phyloP scores from a whole-genome alignment of 768 basidiomycete species.

The Suillus placidus region DNA sequence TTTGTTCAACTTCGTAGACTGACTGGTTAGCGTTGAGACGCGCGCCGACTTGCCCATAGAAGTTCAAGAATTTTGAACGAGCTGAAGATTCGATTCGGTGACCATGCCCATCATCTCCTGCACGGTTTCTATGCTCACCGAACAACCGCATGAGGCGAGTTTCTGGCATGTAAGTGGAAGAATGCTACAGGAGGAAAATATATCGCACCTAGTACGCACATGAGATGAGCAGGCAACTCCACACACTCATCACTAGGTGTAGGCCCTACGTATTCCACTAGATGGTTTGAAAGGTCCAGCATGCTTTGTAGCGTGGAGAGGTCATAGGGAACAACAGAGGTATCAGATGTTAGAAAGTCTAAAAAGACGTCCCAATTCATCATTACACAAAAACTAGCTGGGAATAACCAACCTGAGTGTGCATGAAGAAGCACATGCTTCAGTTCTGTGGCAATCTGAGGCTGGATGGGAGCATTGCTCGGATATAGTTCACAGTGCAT shows the following conservation, averaged over 20 bases:
- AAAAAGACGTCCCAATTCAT: neutral
- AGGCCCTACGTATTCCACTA: slow-evolving; percentile 4
- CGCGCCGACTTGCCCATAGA: slow-evolving; percentile 39
- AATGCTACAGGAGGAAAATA: neutral
- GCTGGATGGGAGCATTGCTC: neutral
- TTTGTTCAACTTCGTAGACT: slow-evolving; percentile 25
- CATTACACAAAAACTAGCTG: neutral
- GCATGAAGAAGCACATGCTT: slow-evolving; percentile 9
- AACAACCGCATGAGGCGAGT: slow-evolving; percentile 12
- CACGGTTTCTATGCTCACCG: slow-evolving; percentile 4
- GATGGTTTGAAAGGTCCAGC: slow-evolving; percentile 6
- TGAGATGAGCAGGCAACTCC: slow-evolving; percentile 10
- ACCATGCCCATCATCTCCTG: slow-evolving; percentile 10
- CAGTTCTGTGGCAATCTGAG: slow-evolving; percentile 1
- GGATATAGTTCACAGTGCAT: slow-evolving; percentile 12
- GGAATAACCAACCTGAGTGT: neutral
- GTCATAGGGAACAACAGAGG: slow-evolving; percentile 14
- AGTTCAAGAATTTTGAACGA: slow-evolving; percentile 37
- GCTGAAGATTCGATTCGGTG: slow-evolving; percentile 16
- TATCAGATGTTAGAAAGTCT: slow-evolving; percentile 14
- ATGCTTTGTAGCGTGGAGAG: slow-evolving; percentile 7
- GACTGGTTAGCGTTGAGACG: slow-evolving; percentile 35
- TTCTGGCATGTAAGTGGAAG: slow-evolving; percentile 5
- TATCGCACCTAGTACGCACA: slow-evolving; percentile 10
- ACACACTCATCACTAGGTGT: neutral